A percentile compares a stretch with the other conserved stretches of the same genome.
These are phyloP conservation scores for Canna indica DNA, from an alignment of 176 grass and related monocot genomes.

Conservation along the genomic window DNA sequence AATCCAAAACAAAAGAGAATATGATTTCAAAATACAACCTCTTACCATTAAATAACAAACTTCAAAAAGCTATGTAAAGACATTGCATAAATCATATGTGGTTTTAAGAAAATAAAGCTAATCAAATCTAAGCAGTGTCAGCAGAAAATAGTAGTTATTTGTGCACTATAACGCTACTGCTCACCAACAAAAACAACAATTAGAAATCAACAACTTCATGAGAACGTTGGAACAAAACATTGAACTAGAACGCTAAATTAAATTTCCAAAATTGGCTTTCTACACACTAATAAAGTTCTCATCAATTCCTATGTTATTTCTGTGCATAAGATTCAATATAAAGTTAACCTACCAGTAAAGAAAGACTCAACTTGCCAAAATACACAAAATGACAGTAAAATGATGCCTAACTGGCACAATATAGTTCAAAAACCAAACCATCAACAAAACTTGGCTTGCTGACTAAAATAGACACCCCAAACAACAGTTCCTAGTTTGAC, in stretches of 20 bases:
- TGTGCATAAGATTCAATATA: background rate
- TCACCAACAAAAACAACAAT: no score
- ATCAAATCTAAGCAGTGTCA: no score
- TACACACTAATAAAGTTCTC: background rate
- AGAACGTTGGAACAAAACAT: background rate
- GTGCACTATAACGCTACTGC: no score
- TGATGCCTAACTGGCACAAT: background rate
- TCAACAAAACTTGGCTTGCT: background rate
- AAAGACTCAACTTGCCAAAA: background rate
- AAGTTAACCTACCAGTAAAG: background rate
- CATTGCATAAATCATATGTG: no score
- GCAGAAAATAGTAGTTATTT: no score
- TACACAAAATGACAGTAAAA: background rate
- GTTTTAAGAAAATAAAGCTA: no score
- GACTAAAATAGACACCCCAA: background rate
- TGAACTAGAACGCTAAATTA: background rate
- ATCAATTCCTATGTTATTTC: background rate
- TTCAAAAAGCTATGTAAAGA: background rate
- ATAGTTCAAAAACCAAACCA: background rate
- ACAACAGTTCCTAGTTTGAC: background rate
- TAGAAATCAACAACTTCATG: no score
- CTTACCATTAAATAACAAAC: background rate
- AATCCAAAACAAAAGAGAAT: conserved; percentile 3
- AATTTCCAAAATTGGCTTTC: background rate
- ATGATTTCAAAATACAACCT: background rate